Evolutionary conservation across 805 yeast genomes (phyloP), one percentile per base, ranked within the genome.

Genomic region (Yamadazyma nakazawae): DNA sequence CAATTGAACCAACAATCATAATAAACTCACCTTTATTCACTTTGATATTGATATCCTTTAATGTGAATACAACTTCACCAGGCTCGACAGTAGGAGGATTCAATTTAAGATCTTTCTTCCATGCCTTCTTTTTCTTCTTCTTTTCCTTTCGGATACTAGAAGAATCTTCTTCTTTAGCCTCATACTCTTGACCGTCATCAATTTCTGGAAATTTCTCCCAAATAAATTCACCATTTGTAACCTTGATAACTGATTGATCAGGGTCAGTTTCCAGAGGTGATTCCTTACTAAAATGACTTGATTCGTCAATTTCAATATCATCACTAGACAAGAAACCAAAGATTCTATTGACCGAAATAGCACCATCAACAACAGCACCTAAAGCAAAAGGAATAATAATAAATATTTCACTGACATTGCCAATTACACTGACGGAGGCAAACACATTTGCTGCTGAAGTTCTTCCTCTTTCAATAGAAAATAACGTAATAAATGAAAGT

Each of bases 361-460:
- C 64, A 19, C 84, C 88, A 67, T 86, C 94, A 11, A 82, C 73
- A 42, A 80, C 79, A 1, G 86, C 72, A 37, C 84, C 80, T 36
- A 85, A 64, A 1, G 88, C 82, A 56, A 83, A 67, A 16, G 95
- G 95, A 34, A 86, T 62, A 72, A 83, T 70, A 43, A 84, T 69
- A 54, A 85, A 77, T 54, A 80, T 85, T 39, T 74, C 72, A 13
- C 85, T 66, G 52, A 86, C 71, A 10, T 78, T 73, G 53, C 76
- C 78, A 66, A 85, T 84, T 47, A 85, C 70, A 0, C 88, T 75
- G 34, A 86, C 66, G 5, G 94, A 85, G 0, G 92, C 71, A 59
- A 86, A 86, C 24, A 86, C 74, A 35, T 76, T 70, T 10, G 85
- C 88, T 3, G 90, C 82, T 46, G 70, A 71, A 36, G 70, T 58